Conservation (phyloP, 805 yeast species). For the Cyberlindnera nakhonratchasimensis region DNA sequence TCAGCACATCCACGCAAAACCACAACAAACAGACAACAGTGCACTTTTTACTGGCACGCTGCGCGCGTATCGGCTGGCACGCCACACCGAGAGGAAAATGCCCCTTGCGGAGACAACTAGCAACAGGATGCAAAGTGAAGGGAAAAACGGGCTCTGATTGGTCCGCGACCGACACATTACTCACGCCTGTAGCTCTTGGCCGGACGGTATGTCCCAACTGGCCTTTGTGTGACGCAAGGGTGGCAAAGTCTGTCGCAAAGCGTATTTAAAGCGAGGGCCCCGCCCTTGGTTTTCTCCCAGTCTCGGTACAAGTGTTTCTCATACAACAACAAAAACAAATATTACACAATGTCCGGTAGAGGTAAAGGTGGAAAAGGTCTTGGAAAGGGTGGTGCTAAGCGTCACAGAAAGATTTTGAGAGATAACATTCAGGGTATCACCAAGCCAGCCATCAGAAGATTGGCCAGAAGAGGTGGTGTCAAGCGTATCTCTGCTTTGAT, state of each 20-base stretch:
- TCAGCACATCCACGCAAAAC: slow-evolving; percentile 1
- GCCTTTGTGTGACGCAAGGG: not conserved
- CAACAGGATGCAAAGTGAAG: not conserved
- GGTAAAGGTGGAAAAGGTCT: slow-evolving; percentile 99
- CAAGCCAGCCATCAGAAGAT: slow-evolving; percentile 99
- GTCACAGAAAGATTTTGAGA: slow-evolving; percentile 99
- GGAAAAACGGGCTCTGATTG: slow-evolving; percentile 3
- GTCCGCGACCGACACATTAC: slow-evolving; percentile 1
- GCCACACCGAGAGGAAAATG: too few species aligned
- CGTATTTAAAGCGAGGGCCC: not conserved
- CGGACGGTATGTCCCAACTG: too few species aligned
- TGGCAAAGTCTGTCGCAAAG: slow-evolving; percentile 1
- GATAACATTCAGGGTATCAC: slow-evolving; percentile 99
- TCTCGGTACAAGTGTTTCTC: not conserved
- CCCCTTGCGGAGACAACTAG: too few species aligned
- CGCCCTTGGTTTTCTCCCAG: slow-evolving; percentile 2
- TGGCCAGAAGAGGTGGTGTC: slow-evolving; percentile 99
- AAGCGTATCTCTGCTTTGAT: slow-evolving; percentile 99
- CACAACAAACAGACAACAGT: too few species aligned
- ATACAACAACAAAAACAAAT: slow-evolving; percentile 19
- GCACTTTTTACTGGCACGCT: too few species aligned
- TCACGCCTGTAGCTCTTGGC: too few species aligned
- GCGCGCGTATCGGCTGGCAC: not conserved
- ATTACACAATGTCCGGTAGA: slow-evolving; percentile 84
- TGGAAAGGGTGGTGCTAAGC: slow-evolving; percentile 99